Evolutionary conservation across 306 rosid genomes (phyloP), one percentile per base, ranked within the genome.

Genomic region (Lithocarpus polystachyus): DNA sequence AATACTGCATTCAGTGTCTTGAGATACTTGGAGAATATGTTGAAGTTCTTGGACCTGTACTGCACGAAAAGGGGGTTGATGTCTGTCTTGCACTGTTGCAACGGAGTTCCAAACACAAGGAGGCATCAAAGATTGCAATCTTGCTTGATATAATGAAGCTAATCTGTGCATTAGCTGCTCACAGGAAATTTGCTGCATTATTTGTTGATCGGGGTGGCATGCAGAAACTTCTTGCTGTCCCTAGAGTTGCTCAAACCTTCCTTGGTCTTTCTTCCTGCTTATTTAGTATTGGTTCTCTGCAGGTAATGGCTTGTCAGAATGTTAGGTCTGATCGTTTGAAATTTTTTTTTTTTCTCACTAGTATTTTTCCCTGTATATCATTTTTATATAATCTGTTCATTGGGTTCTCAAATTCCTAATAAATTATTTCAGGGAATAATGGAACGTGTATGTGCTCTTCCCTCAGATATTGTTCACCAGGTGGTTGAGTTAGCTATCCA

Each of bases 381-480:
- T 72, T 75, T 64, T 59, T 73, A 76, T 72, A 29, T 5, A 7
- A n/a, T 77, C 55, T 68, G 22, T 53, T 1, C 23, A 35, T 20
- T 65, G 57, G 29, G 3, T 43, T 61, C 75, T 77, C 62, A 77
- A 77, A 56, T 18, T 62, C 65, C 64, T 31, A 48, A 52, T 48
- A 18, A 71, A 28, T 85, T 37, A 40, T 72, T 81, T 79, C 87
- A 96, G 99, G 97, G 92, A 56, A 91, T 96, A 70, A 96, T 93
- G 99, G 99, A 96, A 74, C 90, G 97, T 24, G 99, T 96, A 51
- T 96, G 99, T 81, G 98, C 99, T 77, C 99, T 93, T 83, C 98
- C 98, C 55, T 86, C 96, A 0, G 92, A 91, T 70, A 87, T 93
- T 60, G 90, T 91, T 43, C 62, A 89, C 83, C 93, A 90, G 81